Conservation (phyloP, 176 grass and related monocot genomes). For the Musa itinerans region DNA sequence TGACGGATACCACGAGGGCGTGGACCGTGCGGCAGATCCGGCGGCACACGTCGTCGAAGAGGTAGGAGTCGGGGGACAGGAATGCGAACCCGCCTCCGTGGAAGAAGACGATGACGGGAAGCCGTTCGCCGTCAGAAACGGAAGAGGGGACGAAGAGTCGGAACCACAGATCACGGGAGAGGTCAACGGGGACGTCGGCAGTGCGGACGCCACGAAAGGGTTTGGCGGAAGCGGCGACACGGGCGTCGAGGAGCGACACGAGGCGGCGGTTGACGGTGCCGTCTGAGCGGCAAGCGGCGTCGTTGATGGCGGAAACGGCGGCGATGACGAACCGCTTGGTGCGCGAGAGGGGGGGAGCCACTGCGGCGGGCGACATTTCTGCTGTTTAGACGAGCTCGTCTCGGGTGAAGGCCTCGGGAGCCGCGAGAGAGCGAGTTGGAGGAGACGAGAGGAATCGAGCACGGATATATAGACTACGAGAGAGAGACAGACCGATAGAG, state of each 20-base stretch:
- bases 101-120: constrained; percentile 66
- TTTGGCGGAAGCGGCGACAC: constrained; percentile 6
- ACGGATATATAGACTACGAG: too few species aligned
- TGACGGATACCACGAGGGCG: constrained; percentile 53
- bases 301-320: constrained; percentile 26
- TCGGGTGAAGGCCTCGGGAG: too few species aligned
- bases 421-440: too few species aligned
- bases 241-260: constrained; percentile 31
- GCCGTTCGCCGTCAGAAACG: too few species aligned
- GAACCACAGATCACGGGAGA: too few species aligned
- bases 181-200: too few species aligned
- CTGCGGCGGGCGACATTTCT: too few species aligned
- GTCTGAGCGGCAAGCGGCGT: constrained; percentile 40
- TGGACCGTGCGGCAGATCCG: constrained; percentile 38
- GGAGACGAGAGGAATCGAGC: too few species aligned
- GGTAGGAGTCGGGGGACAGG: constrained; percentile 36
- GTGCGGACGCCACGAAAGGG: too few species aligned
- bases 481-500: too few species aligned
- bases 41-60: constrained; percentile 62
- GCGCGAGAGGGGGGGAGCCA: constrained; percentile 53
- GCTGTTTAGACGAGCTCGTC: too few species aligned
- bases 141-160: too few species aligned
- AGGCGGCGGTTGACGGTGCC: constrained; percentile 60
- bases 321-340: constrained; percentile 31
- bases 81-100: constrained; percentile 82